phyloP scores from a whole-genome alignment of 495 filamentous ascomycete genomes.

The Penicillium paradoxum region DNA sequence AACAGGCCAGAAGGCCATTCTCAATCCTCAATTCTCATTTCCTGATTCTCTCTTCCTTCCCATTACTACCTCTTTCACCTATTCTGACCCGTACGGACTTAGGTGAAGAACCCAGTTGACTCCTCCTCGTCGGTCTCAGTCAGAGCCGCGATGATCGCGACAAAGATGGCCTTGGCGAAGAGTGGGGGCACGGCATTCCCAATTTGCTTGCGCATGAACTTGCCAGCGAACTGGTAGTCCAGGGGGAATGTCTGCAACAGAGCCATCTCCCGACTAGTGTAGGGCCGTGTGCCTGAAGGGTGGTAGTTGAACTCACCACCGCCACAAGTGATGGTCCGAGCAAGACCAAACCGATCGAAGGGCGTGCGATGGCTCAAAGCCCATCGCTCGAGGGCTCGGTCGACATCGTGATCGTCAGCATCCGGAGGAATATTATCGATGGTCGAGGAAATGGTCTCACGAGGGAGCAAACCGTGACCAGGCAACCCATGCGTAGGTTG shows the following conservation, averaged over 20 bases:
- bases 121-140: conserved; percentile 50
- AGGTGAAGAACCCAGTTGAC: neutral
- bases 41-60: too few relatives aligned
- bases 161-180: conserved; percentile 55
- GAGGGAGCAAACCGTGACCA: conserved; percentile 25
- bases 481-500: conserved; percentile 53
- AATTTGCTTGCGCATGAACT: conserved; percentile 60
- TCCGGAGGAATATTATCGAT: conserved; percentile 41
- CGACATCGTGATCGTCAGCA: conserved; percentile 45
- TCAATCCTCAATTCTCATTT: neutral
- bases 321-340: conserved; percentile 61
- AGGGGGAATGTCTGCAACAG: conserved; percentile 70
- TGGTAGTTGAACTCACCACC: conserved; percentile 67
- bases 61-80: neutral
- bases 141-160: conserved; percentile 52
- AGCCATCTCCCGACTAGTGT: conserved; percentile 70
- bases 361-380: conserved; percentile 9
- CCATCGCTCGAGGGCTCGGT: conserved; percentile 18
- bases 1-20: neutral
- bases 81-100: too few relatives aligned
- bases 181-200: conserved; percentile 81
- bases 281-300: conserved; percentile 59
- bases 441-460: conserved; percentile 42
- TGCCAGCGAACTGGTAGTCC: conserved; percentile 52
- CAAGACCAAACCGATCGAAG: conserved; percentile 47